These are phyloP conservation scores for Colletotrichum noveboracense DNA, from an alignment of 2,329 filamentous ascomycete genomes.

Conservation along the genomic window DNA sequence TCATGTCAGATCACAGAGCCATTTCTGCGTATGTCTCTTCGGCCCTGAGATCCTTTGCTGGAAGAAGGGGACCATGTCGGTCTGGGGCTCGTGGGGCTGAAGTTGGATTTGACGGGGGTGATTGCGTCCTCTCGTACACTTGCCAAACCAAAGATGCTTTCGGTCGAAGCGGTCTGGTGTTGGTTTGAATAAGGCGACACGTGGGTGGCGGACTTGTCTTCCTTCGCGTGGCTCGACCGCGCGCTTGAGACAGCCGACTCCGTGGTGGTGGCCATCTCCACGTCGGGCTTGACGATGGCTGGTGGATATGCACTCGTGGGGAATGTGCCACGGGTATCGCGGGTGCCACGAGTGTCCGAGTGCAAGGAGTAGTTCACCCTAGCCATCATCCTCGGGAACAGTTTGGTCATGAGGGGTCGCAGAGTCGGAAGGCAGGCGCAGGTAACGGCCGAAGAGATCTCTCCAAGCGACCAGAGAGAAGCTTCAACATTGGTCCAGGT, in stretches of 20 bases:
- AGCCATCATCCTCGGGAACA: slow-evolving; percentile 10
- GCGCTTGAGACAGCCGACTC: background rate
- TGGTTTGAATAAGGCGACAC: background rate
- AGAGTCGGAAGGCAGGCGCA: slow-evolving; percentile 28
- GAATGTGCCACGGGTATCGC: background rate
- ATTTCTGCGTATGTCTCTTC: background rate
- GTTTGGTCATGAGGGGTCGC: slow-evolving; percentile 24
- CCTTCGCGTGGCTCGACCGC: background rate
- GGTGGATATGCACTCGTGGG: background rate
- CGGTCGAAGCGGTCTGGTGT: background rate
- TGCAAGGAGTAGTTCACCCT: slow-evolving; percentile 9
- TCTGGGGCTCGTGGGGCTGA: background rate
- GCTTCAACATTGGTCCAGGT: slow-evolving; percentile 28
- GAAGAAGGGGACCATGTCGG: background rate
- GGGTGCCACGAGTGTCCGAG: slow-evolving; percentile 3
- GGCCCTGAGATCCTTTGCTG: background rate
- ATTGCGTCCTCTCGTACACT: slow-evolving; percentile 9
- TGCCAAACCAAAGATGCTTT: slow-evolving; percentile 5
- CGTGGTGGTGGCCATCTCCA: background rate
- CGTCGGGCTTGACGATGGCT: background rate
- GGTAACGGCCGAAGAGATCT: slow-evolving; percentile 25
- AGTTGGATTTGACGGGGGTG: background rate
- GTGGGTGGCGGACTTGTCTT: background rate
- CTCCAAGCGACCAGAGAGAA: slow-evolving; percentile 27
- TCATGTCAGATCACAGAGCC: background rate